A percentile compares a stretch with the other conserved stretches of the same genome.
phyloP scores from a whole-genome alignment of 495 filamentous ascomycete species.

The Melanomma pulvis-pyrius region DNA sequence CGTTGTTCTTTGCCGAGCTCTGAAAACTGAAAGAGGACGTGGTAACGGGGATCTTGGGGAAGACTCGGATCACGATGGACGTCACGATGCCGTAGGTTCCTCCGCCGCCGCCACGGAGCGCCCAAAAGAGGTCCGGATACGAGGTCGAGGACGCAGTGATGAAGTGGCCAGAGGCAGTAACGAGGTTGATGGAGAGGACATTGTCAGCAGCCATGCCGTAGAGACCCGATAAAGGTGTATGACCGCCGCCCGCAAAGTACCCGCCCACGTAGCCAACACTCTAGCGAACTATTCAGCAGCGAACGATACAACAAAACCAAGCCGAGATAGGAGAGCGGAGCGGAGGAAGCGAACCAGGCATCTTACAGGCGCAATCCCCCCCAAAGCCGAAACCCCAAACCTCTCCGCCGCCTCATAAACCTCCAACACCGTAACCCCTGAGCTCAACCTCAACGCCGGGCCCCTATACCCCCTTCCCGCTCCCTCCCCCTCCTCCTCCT shows the following conservation, averaged over 20 bases:
- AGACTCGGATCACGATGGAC: slow-evolving; percentile 5
- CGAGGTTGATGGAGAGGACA: slow-evolving; percentile 8
- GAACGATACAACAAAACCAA: background rate
- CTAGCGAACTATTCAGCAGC: background rate
- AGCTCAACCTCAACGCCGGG: slow-evolving; percentile 3
- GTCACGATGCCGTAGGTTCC: slow-evolving; percentile 24
- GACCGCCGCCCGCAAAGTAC: slow-evolving; percentile 23
- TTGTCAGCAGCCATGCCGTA: slow-evolving; percentile 30
- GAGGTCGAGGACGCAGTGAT: slow-evolving; percentile 17
- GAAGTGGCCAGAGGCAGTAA: slow-evolving; percentile 26
- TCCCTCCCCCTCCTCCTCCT: background rate
- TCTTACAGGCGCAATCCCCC: slow-evolving; percentile 28
- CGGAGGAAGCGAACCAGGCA: background rate
- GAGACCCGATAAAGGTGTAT: slow-evolving; percentile 16
- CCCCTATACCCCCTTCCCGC: slow-evolving; percentile 1
- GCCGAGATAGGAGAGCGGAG: background rate
- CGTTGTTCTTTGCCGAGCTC: background rate
- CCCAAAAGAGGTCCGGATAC: slow-evolving; percentile 29
- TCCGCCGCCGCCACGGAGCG: slow-evolving; percentile 27
- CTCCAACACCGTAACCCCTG: slow-evolving; percentile 18
- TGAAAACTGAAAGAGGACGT: slow-evolving; percentile 7
- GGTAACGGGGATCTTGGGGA: slow-evolving; percentile 16
- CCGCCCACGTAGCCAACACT: slow-evolving; percentile 31
- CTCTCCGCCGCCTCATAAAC: slow-evolving; percentile 22
- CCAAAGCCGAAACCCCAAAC: slow-evolving; percentile 8